These are phyloP conservation scores for Pseudotsuga menziesii DNA, from an alignment of 75 land plant genomes.

Conservation along the genomic window DNA sequence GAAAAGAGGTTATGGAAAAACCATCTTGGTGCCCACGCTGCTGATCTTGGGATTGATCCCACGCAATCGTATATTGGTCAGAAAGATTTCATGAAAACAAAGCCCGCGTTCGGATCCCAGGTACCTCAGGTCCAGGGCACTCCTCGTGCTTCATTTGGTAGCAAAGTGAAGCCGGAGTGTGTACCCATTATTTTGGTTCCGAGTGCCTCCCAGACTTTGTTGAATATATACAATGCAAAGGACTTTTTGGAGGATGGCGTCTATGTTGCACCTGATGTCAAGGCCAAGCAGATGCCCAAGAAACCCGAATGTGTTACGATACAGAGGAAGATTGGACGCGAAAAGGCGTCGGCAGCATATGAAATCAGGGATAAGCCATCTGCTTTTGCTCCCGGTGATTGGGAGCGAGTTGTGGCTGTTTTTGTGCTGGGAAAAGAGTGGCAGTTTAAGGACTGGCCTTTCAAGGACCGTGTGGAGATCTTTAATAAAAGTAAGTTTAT, in stretches of 20 bases:
- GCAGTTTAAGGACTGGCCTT: conserved; percentile 59
- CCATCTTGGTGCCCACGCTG: conserved; percentile 29
- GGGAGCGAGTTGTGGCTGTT: conserved; percentile 50
- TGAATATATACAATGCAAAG: conserved; percentile 53
- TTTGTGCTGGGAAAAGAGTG: conserved; percentile 58
- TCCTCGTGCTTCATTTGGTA: conserved; percentile 9
- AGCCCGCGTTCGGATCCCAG: conserved; percentile 15
- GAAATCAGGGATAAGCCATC: conserved; percentile 45
- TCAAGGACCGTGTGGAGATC: conserved; percentile 38
- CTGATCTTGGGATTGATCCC: conserved; percentile 21
- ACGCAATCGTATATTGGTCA: conserved; percentile 19
- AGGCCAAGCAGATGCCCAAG: conserved; percentile 25
- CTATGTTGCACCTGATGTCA: conserved; percentile 41
- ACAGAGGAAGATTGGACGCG: conserved; percentile 49
- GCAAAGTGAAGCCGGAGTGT: conserved; percentile 14
- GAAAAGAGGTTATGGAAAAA: conserved; percentile 45
- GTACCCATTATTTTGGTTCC: conserved; percentile 50
- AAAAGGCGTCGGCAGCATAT: conserved; percentile 26
- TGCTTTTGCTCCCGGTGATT: conserved; percentile 31
- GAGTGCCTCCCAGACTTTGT: conserved; percentile 45
- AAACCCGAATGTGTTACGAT: conserved; percentile 33
- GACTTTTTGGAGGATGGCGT: conserved; percentile 56
- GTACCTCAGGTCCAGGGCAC: conserved; percentile 11
- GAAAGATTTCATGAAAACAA: conserved; percentile 21
- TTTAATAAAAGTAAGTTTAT: conserved; percentile 43